Conservation (phyloP, 73 alveolate genomes). For the Diophrys appendiculata region DNA sequence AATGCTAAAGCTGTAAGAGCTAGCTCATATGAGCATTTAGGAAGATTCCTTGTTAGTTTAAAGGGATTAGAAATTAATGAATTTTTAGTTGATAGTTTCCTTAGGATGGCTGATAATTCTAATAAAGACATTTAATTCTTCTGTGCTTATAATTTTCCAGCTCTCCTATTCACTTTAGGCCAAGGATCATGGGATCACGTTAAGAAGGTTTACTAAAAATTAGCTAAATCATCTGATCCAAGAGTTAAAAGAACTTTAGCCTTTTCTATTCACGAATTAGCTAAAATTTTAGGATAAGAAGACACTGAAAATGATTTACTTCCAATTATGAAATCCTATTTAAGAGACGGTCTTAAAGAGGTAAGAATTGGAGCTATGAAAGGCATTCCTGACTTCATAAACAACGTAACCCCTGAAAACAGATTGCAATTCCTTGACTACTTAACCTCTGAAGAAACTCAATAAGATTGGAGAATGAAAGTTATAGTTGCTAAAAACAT, state of each 20-base stretch:
- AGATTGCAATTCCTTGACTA: conserved; percentile 33
- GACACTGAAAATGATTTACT: conserved; percentile 64
- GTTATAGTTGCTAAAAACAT: conserved; percentile 44
- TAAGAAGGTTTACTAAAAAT: conserved; percentile 29
- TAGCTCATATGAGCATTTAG: conserved; percentile 43
- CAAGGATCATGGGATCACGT: conserved; percentile 26
- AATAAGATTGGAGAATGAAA: conserved; percentile 52
- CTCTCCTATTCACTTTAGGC: conserved; percentile 32
- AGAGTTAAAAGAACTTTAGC: conserved; percentile 66
- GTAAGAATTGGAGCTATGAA: conserved; percentile 49
- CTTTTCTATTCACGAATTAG: conserved; percentile 62
- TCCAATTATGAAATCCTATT: conserved; percentile 58
- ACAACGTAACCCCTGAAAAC: conserved; percentile 30
- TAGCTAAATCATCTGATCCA: conserved; percentile 57
- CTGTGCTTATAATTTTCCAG: conserved; percentile 51
- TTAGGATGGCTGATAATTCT: conserved; percentile 28
- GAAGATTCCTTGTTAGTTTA: conserved; percentile 49
- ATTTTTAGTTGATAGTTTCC: conserved; percentile 21
- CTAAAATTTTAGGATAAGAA: conserved; percentile 64
- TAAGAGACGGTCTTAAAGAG: conserved; percentile 35
- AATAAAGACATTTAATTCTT: conserved; percentile 41
- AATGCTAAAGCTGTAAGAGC: conserved; percentile 45
- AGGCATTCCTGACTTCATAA: conserved; percentile 37
- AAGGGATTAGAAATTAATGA: conserved; percentile 20
- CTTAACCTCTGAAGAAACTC: conserved; percentile 29